Evolutionary conservation across 495 filamentous ascomycete species (phyloP).

Genomic region (Darksidea phi): DNA sequence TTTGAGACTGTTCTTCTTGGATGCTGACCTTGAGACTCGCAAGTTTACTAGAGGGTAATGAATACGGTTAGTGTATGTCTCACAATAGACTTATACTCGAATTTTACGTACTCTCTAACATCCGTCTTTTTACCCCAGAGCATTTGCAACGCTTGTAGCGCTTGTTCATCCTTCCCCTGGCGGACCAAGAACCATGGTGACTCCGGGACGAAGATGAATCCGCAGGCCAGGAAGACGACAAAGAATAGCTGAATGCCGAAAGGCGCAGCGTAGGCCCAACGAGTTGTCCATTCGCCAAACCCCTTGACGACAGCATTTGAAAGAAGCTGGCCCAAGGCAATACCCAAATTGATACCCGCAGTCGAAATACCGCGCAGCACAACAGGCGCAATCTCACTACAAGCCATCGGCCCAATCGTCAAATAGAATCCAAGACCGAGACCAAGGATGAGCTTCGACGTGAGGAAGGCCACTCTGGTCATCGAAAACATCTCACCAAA

Average conservation of each 20-base stretch:
- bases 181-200: constrained; percentile 10
- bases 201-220: not conserved
- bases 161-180: constrained; percentile 9
- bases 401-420: not conserved
- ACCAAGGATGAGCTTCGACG: constrained; percentile 1
- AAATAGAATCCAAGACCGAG: constrained; percentile 1
- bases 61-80: no score
- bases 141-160: constrained; percentile 1
- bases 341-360: not conserved
- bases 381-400: not conserved
- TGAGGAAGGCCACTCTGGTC: not conserved
- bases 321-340: not conserved
- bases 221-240: not conserved
- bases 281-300: not conserved
- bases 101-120: not conserved
- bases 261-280: not conserved
- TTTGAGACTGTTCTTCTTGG: no score
- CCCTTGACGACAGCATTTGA: not conserved
- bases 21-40: no score
- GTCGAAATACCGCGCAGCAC: not conserved
- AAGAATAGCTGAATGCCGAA: not conserved
- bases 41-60: no score
- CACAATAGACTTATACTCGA: no score
- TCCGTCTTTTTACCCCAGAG: constrained; percentile 1
- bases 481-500: constrained; percentile 7